phyloP scores from a whole-genome alignment of 768 basidiomycete species.

The Postia placenta region DNA sequence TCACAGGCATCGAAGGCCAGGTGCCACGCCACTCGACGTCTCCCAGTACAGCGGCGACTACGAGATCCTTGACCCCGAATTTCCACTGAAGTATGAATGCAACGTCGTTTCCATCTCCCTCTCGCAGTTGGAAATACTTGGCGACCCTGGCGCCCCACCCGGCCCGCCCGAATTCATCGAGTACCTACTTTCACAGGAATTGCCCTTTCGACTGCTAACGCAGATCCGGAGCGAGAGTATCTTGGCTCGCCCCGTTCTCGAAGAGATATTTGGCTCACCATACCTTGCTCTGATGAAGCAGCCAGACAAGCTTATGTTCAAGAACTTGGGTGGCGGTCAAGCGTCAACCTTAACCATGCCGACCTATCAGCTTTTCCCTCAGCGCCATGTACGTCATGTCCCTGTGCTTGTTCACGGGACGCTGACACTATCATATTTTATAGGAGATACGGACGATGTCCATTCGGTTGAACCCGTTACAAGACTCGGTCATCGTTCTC shows the following conservation, averaged over 20 bases:
- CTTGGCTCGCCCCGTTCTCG: constrained; percentile 36
- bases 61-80: constrained; percentile 37
- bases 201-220: constrained; percentile 37
- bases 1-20: constrained; percentile 1
- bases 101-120: constrained; percentile 36
- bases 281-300: constrained; percentile 38
- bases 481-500: no score
- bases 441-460: no score
- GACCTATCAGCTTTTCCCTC: no score
- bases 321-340: constrained; percentile 32
- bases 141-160: constrained; percentile 34
- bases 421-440: no score
- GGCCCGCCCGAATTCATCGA: constrained; percentile 32
- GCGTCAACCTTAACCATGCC: constrained; percentile 34
- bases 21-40: constrained; percentile 19
- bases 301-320: constrained; percentile 35
- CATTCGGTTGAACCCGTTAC: no score
- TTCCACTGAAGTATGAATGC: constrained; percentile 40
- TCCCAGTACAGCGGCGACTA: constrained; percentile 30
- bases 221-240: constrained; percentile 30
- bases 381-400: no score
- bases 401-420: no score
- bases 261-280: constrained; percentile 34
- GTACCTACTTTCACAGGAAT: constrained; percentile 27
- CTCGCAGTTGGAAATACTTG: constrained; percentile 35